Conservation (phyloP, 306 rosid species). For the Cucumis sativus region Cucumber_9930_V3 NC_026659.2:2956501-2957000, state of each 20-base stretch:
- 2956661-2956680: conserved; percentile 30
- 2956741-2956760: not conserved
- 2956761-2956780: not conserved
- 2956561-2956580: conserved; percentile 1
- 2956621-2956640: conserved; percentile 23
- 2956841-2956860: not conserved
- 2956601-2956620: conserved; percentile 22
- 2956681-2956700: conserved; percentile 1
- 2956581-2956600: conserved; percentile 4
- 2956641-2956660: conserved; percentile 68
- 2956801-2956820: not conserved
- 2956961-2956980: not conserved
- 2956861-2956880: not conserved
- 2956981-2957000: not conserved
- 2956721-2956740: conserved; percentile 3
- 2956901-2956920: not conserved
- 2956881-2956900: not conserved
- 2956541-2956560: not conserved
- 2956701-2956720: not conserved
- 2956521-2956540: not conserved
- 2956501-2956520: not conserved
- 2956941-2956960: not conserved
- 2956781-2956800: not conserved
- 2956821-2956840: not conserved
- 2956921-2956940: not conserved